A percentile compares a stretch with the other conserved stretches of the same genome.
Conservation (phyloP, 306 rosid species). For the Astragalus glycyphyllos region DNA sequence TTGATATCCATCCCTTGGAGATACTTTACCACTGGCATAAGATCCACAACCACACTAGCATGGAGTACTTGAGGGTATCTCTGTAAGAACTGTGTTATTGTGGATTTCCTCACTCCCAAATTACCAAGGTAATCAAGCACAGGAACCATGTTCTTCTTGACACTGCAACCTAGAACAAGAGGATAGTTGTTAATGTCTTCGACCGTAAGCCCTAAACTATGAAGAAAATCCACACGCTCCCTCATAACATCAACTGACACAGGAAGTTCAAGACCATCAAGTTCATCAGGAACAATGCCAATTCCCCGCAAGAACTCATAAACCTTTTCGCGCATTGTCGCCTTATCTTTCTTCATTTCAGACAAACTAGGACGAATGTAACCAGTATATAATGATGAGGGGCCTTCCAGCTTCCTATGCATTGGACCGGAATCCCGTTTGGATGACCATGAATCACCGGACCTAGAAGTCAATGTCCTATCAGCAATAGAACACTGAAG, state of each 20-base stretch:
- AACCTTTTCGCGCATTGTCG: constrained; percentile 64
- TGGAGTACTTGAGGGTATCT: constrained; percentile 97
- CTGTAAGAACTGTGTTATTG: constrained; percentile 75
- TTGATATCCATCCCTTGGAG: constrained; percentile 97
- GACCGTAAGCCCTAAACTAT: constrained; percentile 75
- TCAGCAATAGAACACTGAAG: constrained; percentile 60
- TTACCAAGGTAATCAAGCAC: constrained; percentile 97
- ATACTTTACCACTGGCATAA: constrained; percentile 83
- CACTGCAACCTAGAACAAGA: constrained; percentile 94
- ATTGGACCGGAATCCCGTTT: constrained; percentile 41
- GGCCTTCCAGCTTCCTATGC: constrained; percentile 54
- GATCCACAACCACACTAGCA: constrained; percentile 94
- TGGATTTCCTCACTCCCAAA: constrained; percentile 89
- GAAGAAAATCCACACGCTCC: constrained; percentile 94
- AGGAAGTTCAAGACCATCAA: constrained; percentile 97
- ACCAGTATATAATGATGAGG: constrained; percentile 60
- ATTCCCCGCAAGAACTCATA: constrained; percentile 75
- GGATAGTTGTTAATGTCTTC: constrained; percentile 93
- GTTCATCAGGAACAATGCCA: constrained; percentile 95
- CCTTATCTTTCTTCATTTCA: constrained; percentile 74
- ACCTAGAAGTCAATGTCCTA: constrained; percentile 50
- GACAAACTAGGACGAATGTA: constrained; percentile 75
- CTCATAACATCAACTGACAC: constrained; percentile 91
- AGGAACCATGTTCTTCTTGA: constrained; percentile 99
- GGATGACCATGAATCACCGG: constrained; percentile 45